phyloP scores from a whole-genome alignment of 208 protist genomes.

The Acanthamoeba culbertsoni region DNA sequence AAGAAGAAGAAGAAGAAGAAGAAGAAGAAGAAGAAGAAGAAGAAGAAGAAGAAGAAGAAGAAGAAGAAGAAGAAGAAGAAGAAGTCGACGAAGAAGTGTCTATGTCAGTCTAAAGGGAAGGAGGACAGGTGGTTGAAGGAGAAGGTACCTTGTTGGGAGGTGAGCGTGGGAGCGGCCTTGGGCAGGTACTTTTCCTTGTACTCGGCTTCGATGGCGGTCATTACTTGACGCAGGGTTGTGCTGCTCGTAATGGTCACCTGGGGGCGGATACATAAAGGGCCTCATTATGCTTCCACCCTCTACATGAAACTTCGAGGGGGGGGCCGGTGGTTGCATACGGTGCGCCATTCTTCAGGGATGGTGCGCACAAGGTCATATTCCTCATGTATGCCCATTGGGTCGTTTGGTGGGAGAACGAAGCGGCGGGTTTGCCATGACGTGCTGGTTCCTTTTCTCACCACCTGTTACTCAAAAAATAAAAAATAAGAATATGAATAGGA shows the following conservation, averaged over 20 bases:
- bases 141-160: neutral
- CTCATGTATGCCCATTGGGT: no score
- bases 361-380: neutral
- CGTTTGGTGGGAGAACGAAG: neutral
- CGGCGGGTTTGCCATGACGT: neutral
- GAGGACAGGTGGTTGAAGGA: neutral
- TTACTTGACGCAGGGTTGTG: neutral
- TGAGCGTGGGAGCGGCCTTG: neutral
- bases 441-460: neutral
- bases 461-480: neutral
- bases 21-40: neutral
- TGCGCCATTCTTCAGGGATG: neutral
- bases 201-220: neutral
- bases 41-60: neutral
- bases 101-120: no score
- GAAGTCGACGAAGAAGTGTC: no score
- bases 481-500: neutral
- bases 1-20: neutral
- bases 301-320: no score
- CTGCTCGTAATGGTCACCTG: neutral
- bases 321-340: neutral
- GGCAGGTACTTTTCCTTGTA: neutral
- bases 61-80: no score
- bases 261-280: neutral
- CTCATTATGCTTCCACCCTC: no score